These are phyloP conservation scores for Diaporthe amygdali DNA, from an alignment of 2,329 filamentous ascomycete species.

Conservation along the genomic window DNA sequence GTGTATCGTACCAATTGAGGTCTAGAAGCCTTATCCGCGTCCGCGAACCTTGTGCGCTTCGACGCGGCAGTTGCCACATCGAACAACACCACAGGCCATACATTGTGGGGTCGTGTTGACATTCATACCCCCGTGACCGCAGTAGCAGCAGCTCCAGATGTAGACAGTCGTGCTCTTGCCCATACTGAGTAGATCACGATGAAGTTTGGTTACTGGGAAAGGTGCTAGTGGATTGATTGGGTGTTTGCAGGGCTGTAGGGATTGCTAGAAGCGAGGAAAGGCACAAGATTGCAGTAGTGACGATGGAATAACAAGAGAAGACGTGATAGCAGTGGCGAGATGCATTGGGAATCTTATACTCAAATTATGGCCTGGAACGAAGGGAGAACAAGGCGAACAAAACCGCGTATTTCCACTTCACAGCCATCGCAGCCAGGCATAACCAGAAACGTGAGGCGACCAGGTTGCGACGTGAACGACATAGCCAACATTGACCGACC, in stretches of 20 bases:
- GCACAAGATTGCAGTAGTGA: too few relatives aligned
- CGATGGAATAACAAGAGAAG: background rate
- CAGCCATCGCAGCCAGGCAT: background rate
- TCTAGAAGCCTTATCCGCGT: background rate
- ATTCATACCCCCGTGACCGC: background rate
- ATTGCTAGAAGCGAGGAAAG: background rate
- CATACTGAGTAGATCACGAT: background rate
- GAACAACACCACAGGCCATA: background rate
- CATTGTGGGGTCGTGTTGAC: background rate
- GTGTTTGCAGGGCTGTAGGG: background rate
- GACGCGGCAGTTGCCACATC: background rate
- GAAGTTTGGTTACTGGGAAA: background rate
- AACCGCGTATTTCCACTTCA: background rate
- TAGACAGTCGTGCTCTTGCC: background rate
- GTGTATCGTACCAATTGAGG: background rate
- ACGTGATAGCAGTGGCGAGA: background rate
- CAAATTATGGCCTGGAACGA: background rate
- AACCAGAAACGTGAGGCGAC: background rate
- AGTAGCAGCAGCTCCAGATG: slow-evolving; percentile 10
- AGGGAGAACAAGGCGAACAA: background rate
- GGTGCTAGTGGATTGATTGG: background rate
- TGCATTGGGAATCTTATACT: background rate
- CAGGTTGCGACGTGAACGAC: background rate
- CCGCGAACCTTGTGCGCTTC: background rate
- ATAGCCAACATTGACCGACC: slow-evolving; percentile 1